These are phyloP conservation scores for Suillus sp. DNA, from an alignment of 768 basidiomycete species.

Conservation along the genomic window DNA sequence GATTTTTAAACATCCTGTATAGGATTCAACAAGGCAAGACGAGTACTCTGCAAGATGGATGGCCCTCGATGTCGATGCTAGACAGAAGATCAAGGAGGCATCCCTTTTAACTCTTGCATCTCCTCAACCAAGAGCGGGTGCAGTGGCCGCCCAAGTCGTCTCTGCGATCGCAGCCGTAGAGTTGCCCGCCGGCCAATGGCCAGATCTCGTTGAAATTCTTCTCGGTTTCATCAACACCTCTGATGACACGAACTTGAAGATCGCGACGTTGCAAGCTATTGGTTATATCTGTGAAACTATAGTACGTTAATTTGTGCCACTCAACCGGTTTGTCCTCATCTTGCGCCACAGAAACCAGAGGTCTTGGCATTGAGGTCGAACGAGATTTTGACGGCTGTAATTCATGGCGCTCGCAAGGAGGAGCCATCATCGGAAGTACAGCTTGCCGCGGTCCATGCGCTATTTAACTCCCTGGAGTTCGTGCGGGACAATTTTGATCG, in stretches of 20 bases:
- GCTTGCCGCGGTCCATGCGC: conserved; percentile 86
- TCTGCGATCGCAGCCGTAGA: conserved; percentile 94
- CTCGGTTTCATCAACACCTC: conserved; percentile 84
- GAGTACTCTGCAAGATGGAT: conserved; percentile 85
- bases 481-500: conserved; percentile 97
- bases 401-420: conserved; percentile 96
- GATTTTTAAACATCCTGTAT: conserved; percentile 25
- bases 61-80: conserved; percentile 63
- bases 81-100: conserved; percentile 85
- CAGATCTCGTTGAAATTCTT: conserved; percentile 84
- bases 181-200: conserved; percentile 86
- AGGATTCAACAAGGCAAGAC: conserved; percentile 77
- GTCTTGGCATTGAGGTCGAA: conserved; percentile 88
- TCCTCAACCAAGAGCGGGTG: conserved; percentile 67
- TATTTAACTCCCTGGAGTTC: conserved; percentile 96
- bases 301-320: conserved; percentile 54
- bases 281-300: conserved; percentile 97
- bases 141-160: conserved; percentile 91
- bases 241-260: conserved; percentile 69
- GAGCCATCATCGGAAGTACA: conserved; percentile 92
- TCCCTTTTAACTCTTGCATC: conserved; percentile 83
- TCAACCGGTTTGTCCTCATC: conserved; percentile 14
- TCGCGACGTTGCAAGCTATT: conserved; percentile 91
- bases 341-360: conserved; percentile 75
- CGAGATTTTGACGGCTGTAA: conserved; percentile 97